Conservation (phyloP, 805 yeast species). For the Naumovozyma castellii region DNA sequence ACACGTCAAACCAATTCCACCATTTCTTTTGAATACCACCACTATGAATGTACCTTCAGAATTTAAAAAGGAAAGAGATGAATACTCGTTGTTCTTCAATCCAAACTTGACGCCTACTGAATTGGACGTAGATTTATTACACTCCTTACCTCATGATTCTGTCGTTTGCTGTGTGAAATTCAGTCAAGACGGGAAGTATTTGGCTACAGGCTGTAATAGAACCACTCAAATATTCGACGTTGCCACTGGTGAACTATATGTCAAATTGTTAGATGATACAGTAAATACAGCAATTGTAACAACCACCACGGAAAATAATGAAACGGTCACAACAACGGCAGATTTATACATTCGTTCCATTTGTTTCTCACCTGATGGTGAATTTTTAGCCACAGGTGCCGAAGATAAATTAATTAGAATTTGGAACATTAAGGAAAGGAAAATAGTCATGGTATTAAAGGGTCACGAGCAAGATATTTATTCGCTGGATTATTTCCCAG, state of each 20-base stretch:
- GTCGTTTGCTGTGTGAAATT: conserved; percentile 97
- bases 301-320: conserved; percentile 7
- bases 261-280: conserved; percentile 75
- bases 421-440: conserved; percentile 84
- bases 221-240: conserved; percentile 91
- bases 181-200: conserved; percentile 79
- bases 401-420: conserved; percentile 85
- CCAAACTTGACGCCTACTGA: conserved; percentile 64
- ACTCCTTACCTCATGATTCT: conserved; percentile 83
- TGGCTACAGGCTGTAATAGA: conserved; percentile 98
- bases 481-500: conserved; percentile 89
- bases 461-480: conserved; percentile 98
- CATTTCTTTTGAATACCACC: conserved; percentile 69
- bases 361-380: conserved; percentile 92
- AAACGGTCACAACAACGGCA: conserved; percentile 15
- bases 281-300: conserved; percentile 16
- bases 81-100: conserved; percentile 82
- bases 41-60: conserved; percentile 69
- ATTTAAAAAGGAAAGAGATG: conserved; percentile 72
- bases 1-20: conserved; percentile 69
- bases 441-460: conserved; percentile 74
- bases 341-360: conserved; percentile 92
- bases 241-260: conserved; percentile 80
- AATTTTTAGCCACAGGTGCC: conserved; percentile 88
- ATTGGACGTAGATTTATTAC: conserved; percentile 80